phyloP scores from a whole-genome alignment of 192 early-diverging fungal species.

The Coemansia sp. region DNA sequence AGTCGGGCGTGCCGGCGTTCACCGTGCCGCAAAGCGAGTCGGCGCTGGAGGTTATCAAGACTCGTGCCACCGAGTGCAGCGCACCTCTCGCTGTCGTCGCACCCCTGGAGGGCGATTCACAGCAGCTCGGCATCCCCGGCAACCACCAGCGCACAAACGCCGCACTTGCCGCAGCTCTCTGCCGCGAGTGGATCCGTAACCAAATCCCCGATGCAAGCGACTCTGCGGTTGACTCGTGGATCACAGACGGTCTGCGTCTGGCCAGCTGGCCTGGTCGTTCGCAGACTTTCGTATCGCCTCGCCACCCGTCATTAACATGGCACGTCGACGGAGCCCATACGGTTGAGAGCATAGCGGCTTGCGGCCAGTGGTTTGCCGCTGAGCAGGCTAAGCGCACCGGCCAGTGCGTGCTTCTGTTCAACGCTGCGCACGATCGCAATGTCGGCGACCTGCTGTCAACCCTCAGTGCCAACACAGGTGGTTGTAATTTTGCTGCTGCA shows the following conservation, averaged over 20 bases:
- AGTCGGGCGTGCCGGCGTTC: constrained; percentile 65
- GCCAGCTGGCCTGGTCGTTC: constrained; percentile 89
- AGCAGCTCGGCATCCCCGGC: constrained; percentile 70
- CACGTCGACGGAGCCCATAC: constrained; percentile 97
- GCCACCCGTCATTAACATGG: constrained; percentile 60
- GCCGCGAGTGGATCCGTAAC: constrained; percentile 64
- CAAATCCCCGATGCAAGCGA: constrained; percentile 9
- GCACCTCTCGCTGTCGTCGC: constrained; percentile 45
- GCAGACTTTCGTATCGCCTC: constrained; percentile 60
- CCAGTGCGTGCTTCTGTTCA: constrained; percentile 77
- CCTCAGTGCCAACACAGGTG: constrained; percentile 46
- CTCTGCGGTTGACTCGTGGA: constrained; percentile 1
- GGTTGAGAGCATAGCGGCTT: constrained; percentile 72
- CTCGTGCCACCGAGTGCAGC: constrained; percentile 64
- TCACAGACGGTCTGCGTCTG: constrained; percentile 55
- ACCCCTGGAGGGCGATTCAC: constrained; percentile 4
- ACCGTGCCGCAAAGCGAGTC: constrained; percentile 67
- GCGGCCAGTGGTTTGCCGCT: constrained; percentile 55
- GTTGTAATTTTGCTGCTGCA: constrained; percentile 58
- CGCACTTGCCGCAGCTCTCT: constrained; percentile 69
- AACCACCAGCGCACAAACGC: constrained; percentile 86
- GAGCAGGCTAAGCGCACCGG: not conserved
- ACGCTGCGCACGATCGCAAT: constrained; percentile 76
- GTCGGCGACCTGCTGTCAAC: constrained; percentile 63
- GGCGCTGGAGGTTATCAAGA: constrained; percentile 64